phyloP scores from a whole-genome alignment of 2,329 filamentous ascomycete genomes.

The Huntiella decipiens region DNA sequence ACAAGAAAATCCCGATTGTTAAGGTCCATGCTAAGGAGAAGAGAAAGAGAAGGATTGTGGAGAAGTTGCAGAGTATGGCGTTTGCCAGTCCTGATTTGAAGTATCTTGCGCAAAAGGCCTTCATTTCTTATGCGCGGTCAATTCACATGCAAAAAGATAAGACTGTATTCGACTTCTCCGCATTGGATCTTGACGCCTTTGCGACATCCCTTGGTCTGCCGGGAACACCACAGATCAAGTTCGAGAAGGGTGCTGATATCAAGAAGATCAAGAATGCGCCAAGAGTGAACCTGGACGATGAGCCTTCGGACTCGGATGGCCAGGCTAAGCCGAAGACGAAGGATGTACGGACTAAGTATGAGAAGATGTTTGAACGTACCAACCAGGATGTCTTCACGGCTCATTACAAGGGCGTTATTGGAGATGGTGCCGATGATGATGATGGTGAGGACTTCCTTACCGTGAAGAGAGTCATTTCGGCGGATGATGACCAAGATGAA shows the following conservation, averaged over 20 bases:
- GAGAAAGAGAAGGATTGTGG: conserved; percentile 72
- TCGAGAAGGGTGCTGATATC: conserved; percentile 72
- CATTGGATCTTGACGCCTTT: conserved; percentile 70
- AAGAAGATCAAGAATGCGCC: conserved; percentile 79
- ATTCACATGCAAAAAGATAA: conserved; percentile 81
- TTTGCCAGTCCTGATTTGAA: conserved; percentile 90
- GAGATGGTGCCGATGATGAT: conserved; percentile 33
- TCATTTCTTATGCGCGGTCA: conserved; percentile 74
- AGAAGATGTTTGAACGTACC: conserved; percentile 91
- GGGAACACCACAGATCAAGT: conserved; percentile 82
- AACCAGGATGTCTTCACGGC: conserved; percentile 93
- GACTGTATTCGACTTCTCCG: conserved; percentile 68
- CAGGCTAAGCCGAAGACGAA: conserved; percentile 41
- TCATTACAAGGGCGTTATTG: conserved; percentile 79
- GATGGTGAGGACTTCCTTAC: conserved; percentile 69
- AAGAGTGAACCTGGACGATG: conserved; percentile 42
- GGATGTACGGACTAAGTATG: conserved; percentile 78
- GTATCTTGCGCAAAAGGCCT: conserved; percentile 89
- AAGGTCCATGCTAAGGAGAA: conserved; percentile 72
- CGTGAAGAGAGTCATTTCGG: conserved; percentile 71
- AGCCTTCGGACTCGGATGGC: conserved; percentile 36
- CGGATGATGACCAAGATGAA: conserved; percentile 40
- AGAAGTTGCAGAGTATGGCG: conserved; percentile 81
- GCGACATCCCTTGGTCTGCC: conserved; percentile 74
- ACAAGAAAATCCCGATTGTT: conserved; percentile 78